These are phyloP conservation scores for Pichia sp. DNA, from an alignment of 1,139 yeast genomes.

Conservation along the genomic window DNA sequence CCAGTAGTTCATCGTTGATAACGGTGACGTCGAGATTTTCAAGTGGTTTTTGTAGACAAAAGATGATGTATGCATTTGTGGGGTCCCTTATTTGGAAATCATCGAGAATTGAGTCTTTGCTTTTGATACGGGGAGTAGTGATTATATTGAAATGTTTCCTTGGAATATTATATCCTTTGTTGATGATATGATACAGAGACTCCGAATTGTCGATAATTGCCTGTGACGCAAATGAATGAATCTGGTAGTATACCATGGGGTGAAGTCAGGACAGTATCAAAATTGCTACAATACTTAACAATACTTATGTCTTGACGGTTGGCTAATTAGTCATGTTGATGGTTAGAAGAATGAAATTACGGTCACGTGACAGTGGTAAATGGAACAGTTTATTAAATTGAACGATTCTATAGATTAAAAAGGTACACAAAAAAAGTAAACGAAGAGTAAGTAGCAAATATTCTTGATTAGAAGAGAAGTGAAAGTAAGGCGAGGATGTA, in stretches of 20 bases:
- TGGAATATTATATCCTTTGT: conserved; percentile 44
- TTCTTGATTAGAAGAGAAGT: neutral
- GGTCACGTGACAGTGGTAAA: too few species aligned
- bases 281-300: too few species aligned
- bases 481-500: neutral
- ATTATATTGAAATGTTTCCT: conserved; percentile 39
- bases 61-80: neutral
- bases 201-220: conserved; percentile 13
- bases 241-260: conserved; percentile 2
- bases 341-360: too few species aligned
- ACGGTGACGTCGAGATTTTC: neutral
- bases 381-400: too few species aligned
- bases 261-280: neutral
- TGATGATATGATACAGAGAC: conserved; percentile 25
- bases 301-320: neutral
- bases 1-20: conserved; percentile 4
- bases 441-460: neutral
- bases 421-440: neutral
- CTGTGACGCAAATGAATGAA: conserved; percentile 7
- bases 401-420: too few species aligned
- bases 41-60: neutral
- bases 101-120: conserved; percentile 24
- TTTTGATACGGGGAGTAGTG: conserved; percentile 36
- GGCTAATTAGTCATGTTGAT: too few species aligned
- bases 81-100: conserved; percentile 24